Percentiles rank a stretch among this genome's conserved stretches.
These are phyloP conservation scores for Picochlorum sp. DNA, from an alignment of 139 green algal species.

Conservation along the genomic window DNA sequence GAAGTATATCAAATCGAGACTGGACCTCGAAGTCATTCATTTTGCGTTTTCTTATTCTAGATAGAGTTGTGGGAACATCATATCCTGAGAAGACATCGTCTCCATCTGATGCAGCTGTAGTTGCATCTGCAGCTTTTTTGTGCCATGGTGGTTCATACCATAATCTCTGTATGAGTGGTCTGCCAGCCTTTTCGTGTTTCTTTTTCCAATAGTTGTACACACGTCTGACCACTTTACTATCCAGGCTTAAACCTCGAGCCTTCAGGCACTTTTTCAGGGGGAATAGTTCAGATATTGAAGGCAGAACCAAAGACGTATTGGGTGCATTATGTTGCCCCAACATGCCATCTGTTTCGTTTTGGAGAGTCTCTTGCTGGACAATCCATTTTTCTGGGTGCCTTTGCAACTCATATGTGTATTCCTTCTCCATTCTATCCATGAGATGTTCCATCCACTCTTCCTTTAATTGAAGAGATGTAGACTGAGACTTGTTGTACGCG, in stretches of 20 bases:
- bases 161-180: constrained; percentile 40
- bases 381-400: constrained; percentile 30
- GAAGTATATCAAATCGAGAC: constrained; percentile 22
- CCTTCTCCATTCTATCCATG: constrained; percentile 41
- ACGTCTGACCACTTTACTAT: constrained; percentile 24
- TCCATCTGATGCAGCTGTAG: constrained; percentile 2
- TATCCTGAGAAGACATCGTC: constrained; percentile 25
- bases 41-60: constrained; percentile 19
- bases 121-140: constrained; percentile 9
- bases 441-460: constrained; percentile 35
- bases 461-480: constrained; percentile 10
- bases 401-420: constrained; percentile 33
- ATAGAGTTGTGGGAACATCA: constrained; percentile 20
- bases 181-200: constrained; percentile 51
- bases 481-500: constrained; percentile 52
- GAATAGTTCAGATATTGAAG: constrained; percentile 31
- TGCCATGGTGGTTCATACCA: constrained; percentile 50
- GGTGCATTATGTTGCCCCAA: constrained; percentile 2
- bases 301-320: constrained; percentile 13
- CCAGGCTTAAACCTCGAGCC: constrained; percentile 22
- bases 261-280: constrained; percentile 35
- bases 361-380: background rate
- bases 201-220: constrained; percentile 91
- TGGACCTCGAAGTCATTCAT: constrained; percentile 22
- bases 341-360: background rate